Conservation (phyloP, 2,329 filamentous ascomycete genomes). For the Xylaria sp. region DNA sequence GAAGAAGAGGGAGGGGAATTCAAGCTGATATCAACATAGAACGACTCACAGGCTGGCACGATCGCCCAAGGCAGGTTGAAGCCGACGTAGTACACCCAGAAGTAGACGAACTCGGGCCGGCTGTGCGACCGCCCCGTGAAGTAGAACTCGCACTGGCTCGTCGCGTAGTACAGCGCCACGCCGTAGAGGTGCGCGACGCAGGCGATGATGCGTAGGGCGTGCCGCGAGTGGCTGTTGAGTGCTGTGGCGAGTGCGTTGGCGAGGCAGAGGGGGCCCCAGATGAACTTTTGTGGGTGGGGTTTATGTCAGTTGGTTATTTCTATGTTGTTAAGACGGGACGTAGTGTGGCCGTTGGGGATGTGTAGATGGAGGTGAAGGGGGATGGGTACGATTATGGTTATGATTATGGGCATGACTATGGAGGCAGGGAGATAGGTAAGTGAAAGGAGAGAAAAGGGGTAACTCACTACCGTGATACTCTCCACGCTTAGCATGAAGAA, state of each 20-base stretch:
- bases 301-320: neutral
- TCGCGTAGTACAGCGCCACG: slow-evolving; percentile 71
- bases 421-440: neutral
- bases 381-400: no score
- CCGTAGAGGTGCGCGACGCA: slow-evolving; percentile 69
- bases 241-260: slow-evolving; percentile 60
- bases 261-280: slow-evolving; percentile 70
- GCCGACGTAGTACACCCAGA: slow-evolving; percentile 71
- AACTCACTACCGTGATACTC: slow-evolving; percentile 77
- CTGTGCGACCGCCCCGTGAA: slow-evolving; percentile 62
- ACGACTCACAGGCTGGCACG: slow-evolving; percentile 63
- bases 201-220: slow-evolving; percentile 63
- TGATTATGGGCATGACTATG: no score
- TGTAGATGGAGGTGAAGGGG: neutral
- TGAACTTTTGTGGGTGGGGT: slow-evolving; percentile 51
- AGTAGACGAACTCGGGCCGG: slow-evolving; percentile 70
- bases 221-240: slow-evolving; percentile 56
- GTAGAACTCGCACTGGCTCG: slow-evolving; percentile 62
- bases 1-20: neutral
- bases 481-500: slow-evolving; percentile 90
- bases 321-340: neutral
- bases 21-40: neutral
- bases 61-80: slow-evolving; percentile 71
- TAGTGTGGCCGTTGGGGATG: neutral
- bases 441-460: neutral